Base-by-base conservation (phyloP, 441 rosid genomes). In the Populus hybrid region DNA sequence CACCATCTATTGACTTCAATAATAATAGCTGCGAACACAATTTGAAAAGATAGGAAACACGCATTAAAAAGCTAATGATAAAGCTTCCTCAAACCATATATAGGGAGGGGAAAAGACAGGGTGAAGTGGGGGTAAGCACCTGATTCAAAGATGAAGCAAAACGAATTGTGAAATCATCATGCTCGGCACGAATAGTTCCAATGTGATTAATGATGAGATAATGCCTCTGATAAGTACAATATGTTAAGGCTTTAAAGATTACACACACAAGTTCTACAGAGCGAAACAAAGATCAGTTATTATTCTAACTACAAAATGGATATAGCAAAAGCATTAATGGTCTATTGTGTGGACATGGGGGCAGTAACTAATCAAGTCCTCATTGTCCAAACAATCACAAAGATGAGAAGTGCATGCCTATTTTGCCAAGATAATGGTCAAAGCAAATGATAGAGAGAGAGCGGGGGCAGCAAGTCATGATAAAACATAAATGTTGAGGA, bases 101-200 rank as follows among this genome's bases (percentile, higher is more conserved):
- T 72, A n/a, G 75, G 67, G 46, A 67, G 66, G 59, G 67, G 72
- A 28, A 64, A 50, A 46, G 26, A 1, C 76, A 76, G 78, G 36
- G 50, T 16, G 6, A 50, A 12, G 73, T 30, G 57, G 61, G 16
- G 23, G 65, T 38, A 59, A 80, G 70, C 68, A 96, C 99, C 95
- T 97, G 98, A 89, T 92, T 97, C 84, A 90, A 85, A 28, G 94
- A 84, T 82, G 97, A 91, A 75, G 99, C 93, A 91, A 97, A 97
- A 72, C 98, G 95, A 87, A 97, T 86, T 40, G 93, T 78, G 85
- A 97, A 97, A 85, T 97, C 98, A 79, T 97, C 98, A 84, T 97
- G 99, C 93, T 97, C 99, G 74, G 93, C 97, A 75, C 98, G 97
- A 79, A 97, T 92, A 40, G 89, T 87, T 83, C 94, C 97, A 71